Percentiles rank a stretch among this genome's conserved stretches.
These are phyloP conservation scores for Ambrosiella cleistominuta DNA, from an alignment of 2,329 filamentous ascomycete genomes.

Conservation along the genomic window DNA sequence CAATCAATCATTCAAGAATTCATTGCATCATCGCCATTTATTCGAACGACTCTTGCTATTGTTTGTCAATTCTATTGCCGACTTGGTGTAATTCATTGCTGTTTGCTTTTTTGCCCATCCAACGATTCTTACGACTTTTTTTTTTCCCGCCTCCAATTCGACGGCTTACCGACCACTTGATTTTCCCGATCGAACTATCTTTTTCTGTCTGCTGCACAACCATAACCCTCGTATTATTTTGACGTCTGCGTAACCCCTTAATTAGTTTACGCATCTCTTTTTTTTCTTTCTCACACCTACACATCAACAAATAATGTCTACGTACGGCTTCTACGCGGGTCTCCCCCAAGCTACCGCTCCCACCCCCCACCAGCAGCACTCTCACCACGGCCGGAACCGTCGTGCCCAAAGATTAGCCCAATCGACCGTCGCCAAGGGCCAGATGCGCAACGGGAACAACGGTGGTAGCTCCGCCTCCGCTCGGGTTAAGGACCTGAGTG, in stretches of 20 bases:
- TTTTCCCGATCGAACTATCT: too few relatives aligned
- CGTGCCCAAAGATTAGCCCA: constrained; percentile 58
- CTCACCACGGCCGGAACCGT: constrained; percentile 70
- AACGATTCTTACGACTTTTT: neutral
- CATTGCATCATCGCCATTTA: too few relatives aligned
- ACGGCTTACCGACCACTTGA: too few relatives aligned
- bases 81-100: neutral
- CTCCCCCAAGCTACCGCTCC: constrained; percentile 29
- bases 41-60: neutral
- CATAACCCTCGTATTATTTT: neutral
- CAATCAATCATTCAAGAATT: neutral
- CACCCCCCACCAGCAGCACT: constrained; percentile 45
- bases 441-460: constrained; percentile 46
- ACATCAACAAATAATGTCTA: constrained; percentile 34
- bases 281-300: neutral
- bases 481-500: constrained; percentile 46
- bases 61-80: neutral
- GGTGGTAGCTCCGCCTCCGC: constrained; percentile 33
- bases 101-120: neutral
- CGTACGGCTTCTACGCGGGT: constrained; percentile 46
- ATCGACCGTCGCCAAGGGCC: constrained; percentile 49
- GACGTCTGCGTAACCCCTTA: neutral
- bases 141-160: neutral
- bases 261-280: neutral
- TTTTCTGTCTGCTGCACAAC: neutral